Percentiles rank a stretch among this genome's conserved stretches.
These are phyloP conservation scores for Tetracentron sinense DNA, from an alignment of 164 flowering plant genomes.

Conservation along the genomic window DNA sequence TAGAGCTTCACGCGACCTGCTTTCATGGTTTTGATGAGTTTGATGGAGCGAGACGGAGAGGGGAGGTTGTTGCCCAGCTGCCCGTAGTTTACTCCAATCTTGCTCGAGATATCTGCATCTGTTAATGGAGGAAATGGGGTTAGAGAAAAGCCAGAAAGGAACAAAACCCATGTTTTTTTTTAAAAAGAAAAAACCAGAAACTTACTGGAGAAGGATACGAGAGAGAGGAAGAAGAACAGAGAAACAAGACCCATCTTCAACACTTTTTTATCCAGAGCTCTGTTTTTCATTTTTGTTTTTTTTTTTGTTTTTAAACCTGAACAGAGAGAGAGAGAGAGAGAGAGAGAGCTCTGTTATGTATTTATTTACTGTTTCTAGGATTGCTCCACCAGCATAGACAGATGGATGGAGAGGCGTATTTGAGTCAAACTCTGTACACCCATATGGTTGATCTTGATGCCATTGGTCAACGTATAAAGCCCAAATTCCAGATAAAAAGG, in stretches of 20 bases:
- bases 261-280: neutral
- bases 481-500: no score
- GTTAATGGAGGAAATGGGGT: constrained; percentile 1
- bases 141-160: neutral
- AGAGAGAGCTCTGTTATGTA: no score
- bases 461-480: no score
- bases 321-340: no score
- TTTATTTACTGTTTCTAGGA: no score
- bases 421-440: no score
- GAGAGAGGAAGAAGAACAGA: constrained; percentile 13
- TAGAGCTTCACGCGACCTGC: constrained; percentile 32
- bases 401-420: no score
- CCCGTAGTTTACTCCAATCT: constrained; percentile 39
- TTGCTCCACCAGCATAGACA: no score
- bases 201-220: constrained; percentile 27
- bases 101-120: constrained; percentile 14
- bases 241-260: constrained; percentile 10
- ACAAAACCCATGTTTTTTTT: neutral
- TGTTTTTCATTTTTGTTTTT: neutral
- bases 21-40: constrained; percentile 22
- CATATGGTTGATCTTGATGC: no score
- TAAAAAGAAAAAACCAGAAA: neutral
- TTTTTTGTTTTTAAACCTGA: no score
- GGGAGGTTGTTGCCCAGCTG: constrained; percentile 34
- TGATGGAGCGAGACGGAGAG: constrained; percentile 27